Evolutionary conservation across 2,329 filamentous ascomycete genomes (phyloP).

Genomic region (Sodiomyces alkalinus): DNA sequence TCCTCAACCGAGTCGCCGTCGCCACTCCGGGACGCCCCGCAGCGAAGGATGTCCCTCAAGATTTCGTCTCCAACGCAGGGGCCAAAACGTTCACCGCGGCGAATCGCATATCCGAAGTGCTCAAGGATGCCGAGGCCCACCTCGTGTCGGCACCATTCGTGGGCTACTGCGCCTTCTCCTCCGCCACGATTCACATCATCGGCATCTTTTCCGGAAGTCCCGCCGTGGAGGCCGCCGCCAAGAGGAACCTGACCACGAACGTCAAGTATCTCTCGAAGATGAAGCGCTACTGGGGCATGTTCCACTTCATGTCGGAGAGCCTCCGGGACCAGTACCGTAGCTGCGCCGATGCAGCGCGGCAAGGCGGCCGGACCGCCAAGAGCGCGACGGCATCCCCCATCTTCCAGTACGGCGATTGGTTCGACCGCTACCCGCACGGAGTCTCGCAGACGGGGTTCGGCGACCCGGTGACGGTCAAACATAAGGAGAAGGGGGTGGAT

Average conservation of each 20-base stretch:
- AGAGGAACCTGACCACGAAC: conserved; percentile 73
- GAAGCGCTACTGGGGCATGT: conserved; percentile 98
- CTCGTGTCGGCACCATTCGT: conserved; percentile 82
- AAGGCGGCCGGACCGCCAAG: conserved; percentile 39
- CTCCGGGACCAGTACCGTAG: conserved; percentile 76
- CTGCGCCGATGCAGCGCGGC: conserved; percentile 66
- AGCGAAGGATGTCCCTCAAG: conserved; percentile 55
- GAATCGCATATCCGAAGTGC: conserved; percentile 69
- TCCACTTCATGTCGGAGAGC: conserved; percentile 90
- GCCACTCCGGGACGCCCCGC: conserved; percentile 51
- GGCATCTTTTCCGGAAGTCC: conserved; percentile 79
- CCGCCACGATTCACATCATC: conserved; percentile 86
- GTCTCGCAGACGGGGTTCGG: conserved; percentile 74
- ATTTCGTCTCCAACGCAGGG: conserved; percentile 63
- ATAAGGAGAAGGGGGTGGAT: conserved; percentile 70
- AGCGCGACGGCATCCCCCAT: conserved; percentile 43
- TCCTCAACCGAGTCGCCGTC: conserved; percentile 77
- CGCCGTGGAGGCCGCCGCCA: conserved; percentile 59
- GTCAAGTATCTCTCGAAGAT: conserved; percentile 85
- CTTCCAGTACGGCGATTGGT: conserved; percentile 97
- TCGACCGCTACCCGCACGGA: conserved; percentile 84
- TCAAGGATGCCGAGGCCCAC: conserved; percentile 67
- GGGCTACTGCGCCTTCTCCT: conserved; percentile 86
- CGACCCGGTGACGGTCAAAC: conserved; percentile 51
- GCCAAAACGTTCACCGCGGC: conserved; percentile 70